Conservation (phyloP, 2,329 filamentous ascomycete genomes). For the Dactylella cylindrospora region DNA sequence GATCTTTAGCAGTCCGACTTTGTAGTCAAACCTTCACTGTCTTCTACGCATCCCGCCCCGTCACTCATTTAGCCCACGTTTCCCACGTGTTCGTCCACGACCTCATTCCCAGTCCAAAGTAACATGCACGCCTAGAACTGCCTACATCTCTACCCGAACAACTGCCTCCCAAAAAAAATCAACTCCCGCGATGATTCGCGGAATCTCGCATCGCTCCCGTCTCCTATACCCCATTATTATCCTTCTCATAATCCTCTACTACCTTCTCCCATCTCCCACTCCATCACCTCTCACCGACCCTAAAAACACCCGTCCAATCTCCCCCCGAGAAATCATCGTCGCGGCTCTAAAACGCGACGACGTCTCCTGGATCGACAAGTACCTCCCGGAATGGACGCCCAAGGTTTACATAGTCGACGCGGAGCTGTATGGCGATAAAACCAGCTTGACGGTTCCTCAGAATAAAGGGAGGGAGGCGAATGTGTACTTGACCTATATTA, state of each 20-base stretch:
- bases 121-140: too few relatives aligned
- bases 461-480: conserved; percentile 66
- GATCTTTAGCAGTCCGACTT: too few relatives aligned
- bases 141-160: too few relatives aligned
- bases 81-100: too few relatives aligned
- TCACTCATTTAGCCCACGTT: too few relatives aligned
- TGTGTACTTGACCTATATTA: conserved; percentile 64
- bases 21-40: too few relatives aligned
- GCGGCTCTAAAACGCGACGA: conserved; percentile 50
- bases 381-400: conserved; percentile 51
- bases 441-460: conserved; percentile 23
- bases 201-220: conserved; percentile 8
- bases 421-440: conserved; percentile 22
- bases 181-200: conserved; percentile 23
- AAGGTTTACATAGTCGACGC: conserved; percentile 45
- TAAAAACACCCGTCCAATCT: not conserved
- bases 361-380: conserved; percentile 54
- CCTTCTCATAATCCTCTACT: conserved; percentile 34
- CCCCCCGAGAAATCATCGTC: conserved; percentile 50
- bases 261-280: conserved; percentile 16
- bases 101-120: too few relatives aligned
- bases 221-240: conserved; percentile 18
- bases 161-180: too few relatives aligned
- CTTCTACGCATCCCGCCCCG: too few relatives aligned
- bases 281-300: not conserved